phyloP scores from a whole-genome alignment of 257 asterid genomes.

The Solanum appendiculatum region DNA sequence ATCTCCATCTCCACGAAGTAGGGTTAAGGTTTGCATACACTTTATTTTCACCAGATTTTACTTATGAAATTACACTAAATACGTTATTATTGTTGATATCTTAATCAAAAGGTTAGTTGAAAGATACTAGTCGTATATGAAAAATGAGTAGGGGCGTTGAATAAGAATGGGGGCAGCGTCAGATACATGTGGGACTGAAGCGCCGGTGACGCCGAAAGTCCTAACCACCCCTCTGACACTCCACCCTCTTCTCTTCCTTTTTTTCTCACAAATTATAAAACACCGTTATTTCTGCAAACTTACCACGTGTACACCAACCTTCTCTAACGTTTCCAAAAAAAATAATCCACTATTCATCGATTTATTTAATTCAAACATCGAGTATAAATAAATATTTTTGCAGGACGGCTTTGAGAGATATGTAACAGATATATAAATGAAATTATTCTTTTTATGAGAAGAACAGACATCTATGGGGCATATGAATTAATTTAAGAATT shows the following conservation, averaged over 20 bases:
- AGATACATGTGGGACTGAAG: slow-evolving; percentile 19
- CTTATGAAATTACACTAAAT: rapidly evolving
- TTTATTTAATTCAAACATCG: background rate
- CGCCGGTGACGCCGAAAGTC: slow-evolving; percentile 25
- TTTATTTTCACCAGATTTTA: rapidly evolving
- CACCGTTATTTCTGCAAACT: background rate
- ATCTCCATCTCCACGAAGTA: background rate
- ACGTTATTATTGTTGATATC: rapidly evolving
- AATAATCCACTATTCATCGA: background rate
- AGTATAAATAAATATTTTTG: background rate
- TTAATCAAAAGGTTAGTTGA: background rate
- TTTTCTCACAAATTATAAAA: background rate
- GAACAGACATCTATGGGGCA: background rate
- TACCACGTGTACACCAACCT: slow-evolving; percentile 24
- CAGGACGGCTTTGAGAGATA: background rate
- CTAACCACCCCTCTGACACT: slow-evolving; percentile 26
- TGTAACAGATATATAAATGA: background rate
- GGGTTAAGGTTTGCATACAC: rapidly evolving
- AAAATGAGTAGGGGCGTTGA: background rate
- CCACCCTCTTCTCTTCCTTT: background rate
- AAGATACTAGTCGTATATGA: background rate
- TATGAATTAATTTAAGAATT: background rate
- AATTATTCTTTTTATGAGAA: background rate
- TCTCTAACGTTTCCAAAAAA: background rate
- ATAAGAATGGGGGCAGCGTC: background rate